Base-by-base conservation (phyloP, 768 basidiomycete genomes). In the Amanita jacksonii region DNA sequence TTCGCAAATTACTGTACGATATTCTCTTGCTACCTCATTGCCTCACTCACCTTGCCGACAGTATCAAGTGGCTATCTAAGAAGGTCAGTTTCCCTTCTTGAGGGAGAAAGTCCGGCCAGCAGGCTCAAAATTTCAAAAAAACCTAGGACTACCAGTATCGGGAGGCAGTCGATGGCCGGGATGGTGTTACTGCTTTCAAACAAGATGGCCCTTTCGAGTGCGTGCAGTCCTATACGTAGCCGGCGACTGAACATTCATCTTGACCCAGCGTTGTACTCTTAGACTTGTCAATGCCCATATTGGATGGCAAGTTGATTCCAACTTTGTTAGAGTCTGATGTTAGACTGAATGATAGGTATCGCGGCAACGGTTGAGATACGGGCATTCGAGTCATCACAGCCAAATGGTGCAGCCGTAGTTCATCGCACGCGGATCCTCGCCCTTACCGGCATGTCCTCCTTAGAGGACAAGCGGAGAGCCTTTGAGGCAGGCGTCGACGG, bases 401-500 rank as follows among this genome's bases (percentile, higher is more conserved):
- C 18, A 19, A 23, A n/a, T n/a, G 15, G 18, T n/a, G 1, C 43
- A 6, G 67, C 91, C 28, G 90, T 94, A 58, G 54, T 59, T 6
- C 57, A 52, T 25, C 53, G 65, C 61, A 63, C 74, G 15, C 72
- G 79, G 46, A 92, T 96, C 41, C 67, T 96, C 36, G 93, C 92
- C 3, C 65, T 97, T 46, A 96, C 92, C 1, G 93, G 93, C 16
- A 84, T 90, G 79, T 93, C 93, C 13, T 89, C 92, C 6, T 62
- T 86, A 4, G 93, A 96, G 57, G 90, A 97, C 60, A 94, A 93
- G 60, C 74, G 87, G 18, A 73, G 77, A 52, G 93, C 93, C 1
- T 94, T 94, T 50, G 82, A 87, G 35, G 87, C 86, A 41, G 93
- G 93, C 0, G 90, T 97, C 40, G 88, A 96, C 51, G 92, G 93